phyloP scores from a whole-genome alignment of 2,329 filamentous ascomycete genomes.

The Diaporthe citriasiana region DNA sequence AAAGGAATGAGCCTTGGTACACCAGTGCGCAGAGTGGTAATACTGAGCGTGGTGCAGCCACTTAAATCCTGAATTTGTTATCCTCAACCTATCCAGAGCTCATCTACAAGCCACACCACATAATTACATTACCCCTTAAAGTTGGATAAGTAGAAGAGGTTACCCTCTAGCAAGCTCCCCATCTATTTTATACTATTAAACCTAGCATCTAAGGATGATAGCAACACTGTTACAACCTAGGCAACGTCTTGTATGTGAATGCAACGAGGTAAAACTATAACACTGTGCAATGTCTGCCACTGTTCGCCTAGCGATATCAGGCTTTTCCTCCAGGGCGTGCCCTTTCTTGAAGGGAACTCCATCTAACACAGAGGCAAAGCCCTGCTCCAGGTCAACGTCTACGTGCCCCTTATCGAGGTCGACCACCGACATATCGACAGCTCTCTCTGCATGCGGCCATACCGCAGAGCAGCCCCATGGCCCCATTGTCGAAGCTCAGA shows the following conservation, averaged over 20 bases:
- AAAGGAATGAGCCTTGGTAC: neutral
- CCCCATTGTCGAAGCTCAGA: slow-evolving; percentile 19
- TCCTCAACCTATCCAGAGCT: too few species aligned
- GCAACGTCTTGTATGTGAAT: too few species aligned
- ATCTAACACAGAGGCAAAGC: slow-evolving; percentile 45
- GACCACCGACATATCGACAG: slow-evolving; percentile 25
- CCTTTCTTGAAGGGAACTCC: slow-evolving; percentile 38
- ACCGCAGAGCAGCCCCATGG: slow-evolving; percentile 30
- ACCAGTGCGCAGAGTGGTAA: neutral
- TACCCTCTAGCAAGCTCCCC: too few species aligned
- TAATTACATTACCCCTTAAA: too few species aligned
- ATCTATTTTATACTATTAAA: too few species aligned
- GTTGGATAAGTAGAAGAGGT: too few species aligned
- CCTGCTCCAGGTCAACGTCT: slow-evolving; percentile 37
- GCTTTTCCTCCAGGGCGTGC: slow-evolving; percentile 35
- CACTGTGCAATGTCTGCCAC: slow-evolving; percentile 21
- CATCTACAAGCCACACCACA: too few species aligned
- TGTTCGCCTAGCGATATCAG: slow-evolving; percentile 32
- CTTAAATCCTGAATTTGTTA: too few species aligned
- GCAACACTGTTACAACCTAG: too few species aligned
- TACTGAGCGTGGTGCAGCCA: too few species aligned
- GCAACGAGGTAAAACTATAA: too few species aligned
- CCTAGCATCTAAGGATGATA: too few species aligned
- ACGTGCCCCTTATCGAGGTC: slow-evolving; percentile 33
- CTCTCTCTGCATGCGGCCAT: slow-evolving; percentile 18